Evolutionary conservation across 192 early-diverging fungal species (phyloP).

Genomic region (Entophlyctis luteolus): DNA sequence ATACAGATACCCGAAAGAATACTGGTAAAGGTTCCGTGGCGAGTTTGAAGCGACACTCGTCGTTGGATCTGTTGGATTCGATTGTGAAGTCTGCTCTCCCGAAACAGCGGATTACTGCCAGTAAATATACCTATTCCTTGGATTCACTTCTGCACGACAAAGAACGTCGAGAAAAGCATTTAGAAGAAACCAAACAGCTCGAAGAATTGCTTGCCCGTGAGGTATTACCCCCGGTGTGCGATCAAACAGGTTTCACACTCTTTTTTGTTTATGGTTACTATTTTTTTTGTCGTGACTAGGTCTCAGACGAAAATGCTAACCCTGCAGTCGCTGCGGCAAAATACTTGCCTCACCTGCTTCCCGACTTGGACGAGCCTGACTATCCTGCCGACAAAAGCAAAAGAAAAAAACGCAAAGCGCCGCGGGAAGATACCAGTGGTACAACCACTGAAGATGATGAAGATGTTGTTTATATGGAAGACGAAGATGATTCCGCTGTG

Average conservation of each 20-base stretch:
- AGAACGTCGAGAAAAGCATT: conserved; percentile 15
- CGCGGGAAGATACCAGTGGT: background rate
- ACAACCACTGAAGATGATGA: conserved; percentile 5
- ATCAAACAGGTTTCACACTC: background rate
- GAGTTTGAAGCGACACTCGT: background rate
- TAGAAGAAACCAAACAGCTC: conserved; percentile 1
- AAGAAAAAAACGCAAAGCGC: background rate
- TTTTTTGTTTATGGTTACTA: background rate
- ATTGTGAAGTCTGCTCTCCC: background rate
- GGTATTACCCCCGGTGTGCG: background rate
- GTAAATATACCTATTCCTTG: conserved; percentile 2
- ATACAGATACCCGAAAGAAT: background rate
- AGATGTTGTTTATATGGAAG: background rate
- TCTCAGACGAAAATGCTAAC: conserved; percentile 2
- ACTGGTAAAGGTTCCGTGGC: background rate
- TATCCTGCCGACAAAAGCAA: background rate
- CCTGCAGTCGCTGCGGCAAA: background rate
- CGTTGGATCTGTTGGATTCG: background rate
- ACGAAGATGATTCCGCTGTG: no score
- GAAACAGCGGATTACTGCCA: background rate
- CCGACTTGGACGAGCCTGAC: background rate
- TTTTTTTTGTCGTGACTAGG: background rate
- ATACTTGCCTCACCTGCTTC: background rate
- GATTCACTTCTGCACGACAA: conserved; percentile 20
- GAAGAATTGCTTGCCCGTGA: background rate